Conservation (phyloP, 257 asterid genomes). For the Forsythia suspensa region DNA sequence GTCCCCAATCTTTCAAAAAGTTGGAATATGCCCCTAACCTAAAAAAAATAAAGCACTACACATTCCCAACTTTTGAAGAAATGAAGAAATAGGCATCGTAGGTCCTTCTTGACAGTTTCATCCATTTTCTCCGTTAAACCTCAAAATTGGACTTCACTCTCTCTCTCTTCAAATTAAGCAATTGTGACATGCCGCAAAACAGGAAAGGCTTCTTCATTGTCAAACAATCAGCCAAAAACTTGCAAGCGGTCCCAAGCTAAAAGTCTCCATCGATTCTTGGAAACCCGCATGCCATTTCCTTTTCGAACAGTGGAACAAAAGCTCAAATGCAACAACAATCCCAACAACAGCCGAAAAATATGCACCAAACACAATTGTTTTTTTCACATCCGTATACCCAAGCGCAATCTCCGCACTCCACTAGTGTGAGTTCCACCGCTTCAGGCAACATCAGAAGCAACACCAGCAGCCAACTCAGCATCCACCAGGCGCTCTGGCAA, state of each 20-base stretch:
- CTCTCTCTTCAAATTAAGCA: too few species aligned
- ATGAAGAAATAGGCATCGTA: too few species aligned
- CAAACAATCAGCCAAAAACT: constrained; percentile 54
- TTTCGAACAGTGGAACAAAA: constrained; percentile 44
- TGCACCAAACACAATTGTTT: constrained; percentile 68
- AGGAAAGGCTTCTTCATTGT: constrained; percentile 53
- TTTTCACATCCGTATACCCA: constrained; percentile 64
- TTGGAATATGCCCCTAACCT: too few species aligned
- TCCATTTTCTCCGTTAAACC: too few species aligned
- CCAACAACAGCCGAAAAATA: constrained; percentile 47
- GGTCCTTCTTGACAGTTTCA: too few species aligned
- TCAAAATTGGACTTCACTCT: too few species aligned
- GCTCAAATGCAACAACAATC: constrained; percentile 54
- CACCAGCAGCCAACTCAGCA: constrained; percentile 49
- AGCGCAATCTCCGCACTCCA: too few species aligned
- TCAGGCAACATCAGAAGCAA: constrained; percentile 56
- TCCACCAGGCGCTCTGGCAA: constrained; percentile 36
- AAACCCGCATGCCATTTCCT: constrained; percentile 46
- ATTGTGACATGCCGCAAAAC: constrained; percentile 54
- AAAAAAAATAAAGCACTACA: too few species aligned
- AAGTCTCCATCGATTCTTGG: constrained; percentile 83
- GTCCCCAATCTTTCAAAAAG: too few species aligned
- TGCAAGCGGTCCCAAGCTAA: constrained; percentile 43
- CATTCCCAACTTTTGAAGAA: too few species aligned
- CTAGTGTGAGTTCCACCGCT: constrained; percentile 31